Base-by-base conservation (phyloP, 2,329 filamentous ascomycete genomes). In the Lasiodiplodia theobromae region DNA sequence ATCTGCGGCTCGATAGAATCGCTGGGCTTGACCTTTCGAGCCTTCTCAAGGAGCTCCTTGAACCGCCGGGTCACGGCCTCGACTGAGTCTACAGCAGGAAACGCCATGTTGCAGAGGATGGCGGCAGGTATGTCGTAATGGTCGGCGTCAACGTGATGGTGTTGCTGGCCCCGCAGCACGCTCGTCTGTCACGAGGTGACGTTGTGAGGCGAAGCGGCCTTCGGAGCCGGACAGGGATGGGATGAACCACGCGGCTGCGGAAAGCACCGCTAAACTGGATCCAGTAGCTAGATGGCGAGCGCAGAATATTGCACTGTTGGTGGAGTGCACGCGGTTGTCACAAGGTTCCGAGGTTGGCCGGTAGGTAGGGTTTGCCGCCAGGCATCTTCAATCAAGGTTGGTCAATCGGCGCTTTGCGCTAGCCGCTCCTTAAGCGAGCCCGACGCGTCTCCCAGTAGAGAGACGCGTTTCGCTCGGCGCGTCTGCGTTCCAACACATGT, bases 1-100 rank as follows among this genome's bases (percentile, higher is more conserved):
- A 85, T 73, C 16, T 81, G 79, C 54, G 82, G 82, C 63, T 84
- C 81, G 23, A 85, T 80, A 1, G 80, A 76, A 18, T 76, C 75
- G 60, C 76, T 77, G 14, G 73, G 73, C 71, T 85, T 85, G 69
- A 82, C 70, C 11, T 69, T 70, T 60, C 76, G 73, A 31, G 83
- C 83, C 31, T 77, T 78, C 44, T 75, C 74, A 38, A 85, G 74
- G n/a, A 85, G 73, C 38, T 74, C 71, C 51, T 77, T 73, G 21
- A 85, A 73, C 69, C 77, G 77, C n/a, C 67, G 68, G 28, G 73
- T 72, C n/a, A 78, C 73, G 25, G 73, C 69, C 47, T 70, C 73
- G 12, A 77, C 72, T 34, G 76, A 71, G 37, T 75, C 71, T 23
- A 71, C 69, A 31, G 73, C 73, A 23, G 71, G 40, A 14, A 75